phyloP scores from a whole-genome alignment of 257 asterid species.

The Solanum clarkiae region DNA sequence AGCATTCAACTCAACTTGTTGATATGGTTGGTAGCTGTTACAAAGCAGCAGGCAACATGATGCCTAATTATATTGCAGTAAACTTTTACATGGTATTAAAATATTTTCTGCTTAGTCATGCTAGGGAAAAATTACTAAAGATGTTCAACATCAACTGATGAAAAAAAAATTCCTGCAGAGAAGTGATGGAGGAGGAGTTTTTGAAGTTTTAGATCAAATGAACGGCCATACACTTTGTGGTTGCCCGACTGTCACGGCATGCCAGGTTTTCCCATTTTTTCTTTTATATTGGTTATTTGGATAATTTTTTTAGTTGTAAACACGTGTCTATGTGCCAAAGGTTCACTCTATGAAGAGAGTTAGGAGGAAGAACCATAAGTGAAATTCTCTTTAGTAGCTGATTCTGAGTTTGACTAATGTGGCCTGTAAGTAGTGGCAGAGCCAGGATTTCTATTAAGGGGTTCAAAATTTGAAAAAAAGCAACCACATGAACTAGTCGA shows the following conservation, averaged over 20 bases:
- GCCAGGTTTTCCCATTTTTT: conserved; percentile 47
- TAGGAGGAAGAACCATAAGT: not conserved
- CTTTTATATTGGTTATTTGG: not conserved
- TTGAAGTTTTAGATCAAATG: conserved; percentile 74
- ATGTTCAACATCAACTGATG: not conserved
- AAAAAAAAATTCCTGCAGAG: conserved; percentile 39
- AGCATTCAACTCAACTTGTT: conserved; percentile 63
- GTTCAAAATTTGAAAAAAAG: too few relatives aligned
- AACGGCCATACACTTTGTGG: conserved; percentile 88
- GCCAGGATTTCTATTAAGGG: too few relatives aligned
- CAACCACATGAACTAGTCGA: too few relatives aligned
- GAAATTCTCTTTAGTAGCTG: not conserved
- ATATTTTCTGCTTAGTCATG: not conserved
- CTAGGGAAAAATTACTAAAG: not conserved
- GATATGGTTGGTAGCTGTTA: conserved; percentile 66
- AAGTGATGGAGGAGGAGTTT: conserved; percentile 97
- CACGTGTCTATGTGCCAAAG: not conserved
- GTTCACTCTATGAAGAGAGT: not conserved
- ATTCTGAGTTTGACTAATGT: not conserved
- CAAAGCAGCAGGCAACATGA: conserved; percentile 65
- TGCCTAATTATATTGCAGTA: conserved; percentile 91
- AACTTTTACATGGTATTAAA: conserved; percentile 88
- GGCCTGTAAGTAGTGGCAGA: not conserved
- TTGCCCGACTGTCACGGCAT: conserved; percentile 58
- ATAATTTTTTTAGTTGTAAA: not conserved